Percentiles rank a stretch among this genome's conserved stretches.
Conservation (phyloP, 2,329 filamentous ascomycete species). For the Rachicladosporium sp. region DNA sequence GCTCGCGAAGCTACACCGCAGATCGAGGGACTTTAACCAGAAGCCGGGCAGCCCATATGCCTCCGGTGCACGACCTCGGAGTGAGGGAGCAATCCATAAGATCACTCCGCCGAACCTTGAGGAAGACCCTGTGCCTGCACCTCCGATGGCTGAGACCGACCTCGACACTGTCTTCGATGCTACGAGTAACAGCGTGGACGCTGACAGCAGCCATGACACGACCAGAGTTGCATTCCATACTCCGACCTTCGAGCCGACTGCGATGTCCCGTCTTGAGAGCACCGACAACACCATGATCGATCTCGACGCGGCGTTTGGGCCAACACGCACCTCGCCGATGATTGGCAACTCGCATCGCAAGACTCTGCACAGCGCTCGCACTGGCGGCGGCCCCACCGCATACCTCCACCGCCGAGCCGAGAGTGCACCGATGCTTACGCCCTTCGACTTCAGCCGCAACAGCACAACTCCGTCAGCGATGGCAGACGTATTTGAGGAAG, state of each 20-base stretch:
- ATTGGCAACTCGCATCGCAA: not conserved
- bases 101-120: too few relatives aligned
- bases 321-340: too few relatives aligned
- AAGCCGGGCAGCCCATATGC: too few relatives aligned
- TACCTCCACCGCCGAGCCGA: constrained; percentile 56
- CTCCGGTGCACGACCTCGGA: too few relatives aligned
- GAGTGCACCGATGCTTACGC: constrained; percentile 66
- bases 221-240: constrained; percentile 8
- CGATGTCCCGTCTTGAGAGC: too few relatives aligned
- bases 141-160: constrained; percentile 18
- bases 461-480: constrained; percentile 47
- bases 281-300: not conserved
- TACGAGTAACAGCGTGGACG: not conserved
- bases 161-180: constrained; percentile 20
- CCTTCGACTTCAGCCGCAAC: constrained; percentile 45
- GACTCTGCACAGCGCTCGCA: constrained; percentile 51
- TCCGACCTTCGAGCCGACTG: constrained; percentile 1
- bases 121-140: not conserved
- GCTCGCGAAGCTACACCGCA: constrained; percentile 26
- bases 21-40: constrained; percentile 7
- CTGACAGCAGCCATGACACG: not conserved
- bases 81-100: too few relatives aligned
- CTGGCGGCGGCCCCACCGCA: constrained; percentile 1
- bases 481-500: constrained; percentile 79
- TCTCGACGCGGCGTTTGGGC: too few relatives aligned